phyloP scores from a whole-genome alignment of 2,329 filamentous ascomycete species.

The Penicillium freii region DNA sequence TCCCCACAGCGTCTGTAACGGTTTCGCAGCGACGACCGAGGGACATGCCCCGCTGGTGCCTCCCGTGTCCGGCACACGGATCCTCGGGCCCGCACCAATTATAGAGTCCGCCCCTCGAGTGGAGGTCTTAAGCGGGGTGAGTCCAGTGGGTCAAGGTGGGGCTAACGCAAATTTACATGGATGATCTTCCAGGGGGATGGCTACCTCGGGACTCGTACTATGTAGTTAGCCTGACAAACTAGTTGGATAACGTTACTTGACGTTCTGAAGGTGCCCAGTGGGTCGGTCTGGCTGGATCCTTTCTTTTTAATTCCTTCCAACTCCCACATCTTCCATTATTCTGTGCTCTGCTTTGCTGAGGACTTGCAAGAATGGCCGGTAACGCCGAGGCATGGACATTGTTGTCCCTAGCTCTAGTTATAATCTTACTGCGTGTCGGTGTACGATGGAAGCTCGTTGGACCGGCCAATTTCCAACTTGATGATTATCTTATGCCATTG shows the following conservation, averaged over 20 bases:
- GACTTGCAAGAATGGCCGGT: slow-evolving; percentile 7
- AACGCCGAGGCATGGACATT: slow-evolving; percentile 48
- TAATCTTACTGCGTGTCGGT: slow-evolving; percentile 11
- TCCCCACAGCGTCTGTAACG: not conserved
- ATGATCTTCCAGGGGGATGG: not conserved
- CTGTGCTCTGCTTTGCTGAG: not conserved
- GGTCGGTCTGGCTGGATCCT: not conserved
- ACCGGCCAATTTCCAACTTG: slow-evolving; percentile 15
- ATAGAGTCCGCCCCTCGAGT: not conserved
- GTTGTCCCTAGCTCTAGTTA: slow-evolving; percentile 30
- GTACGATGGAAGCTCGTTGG: slow-evolving; percentile 24
- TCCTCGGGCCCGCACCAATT: not conserved
- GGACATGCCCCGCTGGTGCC: not conserved
- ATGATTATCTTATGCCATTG: slow-evolving; percentile 24
- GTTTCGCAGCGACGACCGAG: not conserved
- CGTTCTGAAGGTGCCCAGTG: not conserved
- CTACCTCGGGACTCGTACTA: not conserved
- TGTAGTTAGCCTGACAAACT: not conserved
- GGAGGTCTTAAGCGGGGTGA: not conserved
- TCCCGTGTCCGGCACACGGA: not conserved
- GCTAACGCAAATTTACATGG: not conserved
- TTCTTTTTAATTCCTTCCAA: not conserved
- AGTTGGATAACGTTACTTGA: not conserved
- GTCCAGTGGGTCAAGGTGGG: not conserved
- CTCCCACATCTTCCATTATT: not conserved